Conservation (phyloP, 2,329 filamentous ascomycete genomes). For the Epicoccum nigrum region DNA sequence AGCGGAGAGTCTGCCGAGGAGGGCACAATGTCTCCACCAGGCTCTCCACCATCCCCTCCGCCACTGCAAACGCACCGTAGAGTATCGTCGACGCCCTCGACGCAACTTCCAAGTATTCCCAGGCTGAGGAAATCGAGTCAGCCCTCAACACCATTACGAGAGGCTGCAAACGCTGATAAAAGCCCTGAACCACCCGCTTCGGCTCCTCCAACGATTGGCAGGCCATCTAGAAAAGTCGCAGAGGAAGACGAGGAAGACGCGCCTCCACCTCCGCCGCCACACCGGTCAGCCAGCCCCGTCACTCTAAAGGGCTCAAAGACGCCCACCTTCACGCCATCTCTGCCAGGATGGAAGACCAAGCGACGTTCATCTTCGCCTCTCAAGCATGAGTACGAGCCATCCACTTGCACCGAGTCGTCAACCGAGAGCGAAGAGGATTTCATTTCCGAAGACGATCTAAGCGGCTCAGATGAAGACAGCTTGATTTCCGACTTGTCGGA, state of each 20-base stretch:
- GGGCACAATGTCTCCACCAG: conserved; percentile 27
- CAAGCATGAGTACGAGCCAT: conserved; percentile 96
- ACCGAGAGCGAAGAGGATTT: conserved; percentile 62
- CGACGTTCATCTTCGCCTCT: conserved; percentile 88
- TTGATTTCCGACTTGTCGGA: conserved; percentile 60
- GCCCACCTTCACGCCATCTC: conserved; percentile 57
- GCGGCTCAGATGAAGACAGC: conserved; percentile 57
- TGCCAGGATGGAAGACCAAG: conserved; percentile 55
- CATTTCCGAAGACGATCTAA: conserved; percentile 49
- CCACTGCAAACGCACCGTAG: conserved; percentile 51
- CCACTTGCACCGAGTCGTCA: conserved; percentile 69
- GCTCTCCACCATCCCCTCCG: conserved; percentile 32
- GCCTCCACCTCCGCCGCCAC: conserved; percentile 56
- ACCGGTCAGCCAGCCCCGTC: conserved; percentile 59
- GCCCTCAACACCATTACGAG: conserved; percentile 43
- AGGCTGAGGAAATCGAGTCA: conserved; percentile 51
- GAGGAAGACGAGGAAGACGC: conserved; percentile 32
- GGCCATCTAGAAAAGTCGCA: conserved; percentile 23
- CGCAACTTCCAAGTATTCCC: conserved; percentile 55
- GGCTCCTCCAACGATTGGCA: conserved; percentile 39
- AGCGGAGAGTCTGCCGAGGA: conserved; percentile 32
- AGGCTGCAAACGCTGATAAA: conserved; percentile 17
- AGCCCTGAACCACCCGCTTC: conserved; percentile 31
- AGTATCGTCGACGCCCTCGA: conserved; percentile 56
- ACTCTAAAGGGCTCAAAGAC: conserved; percentile 53